Conservation (phyloP, 2,329 filamentous ascomycete species). For the Aspergillus puulaauensis region DNA sequence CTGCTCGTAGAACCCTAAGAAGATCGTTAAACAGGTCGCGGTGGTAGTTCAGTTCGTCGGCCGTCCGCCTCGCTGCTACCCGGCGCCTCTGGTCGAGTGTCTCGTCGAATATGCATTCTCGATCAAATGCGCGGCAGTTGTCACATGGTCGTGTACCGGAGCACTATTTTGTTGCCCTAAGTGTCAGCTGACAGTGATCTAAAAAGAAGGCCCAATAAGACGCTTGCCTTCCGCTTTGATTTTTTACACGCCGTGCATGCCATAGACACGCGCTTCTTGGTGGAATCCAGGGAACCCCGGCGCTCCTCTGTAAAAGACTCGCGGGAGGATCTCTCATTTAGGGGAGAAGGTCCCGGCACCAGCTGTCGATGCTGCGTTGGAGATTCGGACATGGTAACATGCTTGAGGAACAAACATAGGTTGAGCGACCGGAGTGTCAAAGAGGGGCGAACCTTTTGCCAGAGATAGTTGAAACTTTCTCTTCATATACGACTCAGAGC, state of each 20-base stretch:
- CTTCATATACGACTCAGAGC: background rate
- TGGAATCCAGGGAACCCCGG: constrained; percentile 10
- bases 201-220: background rate
- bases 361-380: constrained; percentile 23
- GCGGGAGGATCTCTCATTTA: constrained; percentile 1
- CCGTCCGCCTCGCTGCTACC: constrained; percentile 40
- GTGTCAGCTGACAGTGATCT: background rate
- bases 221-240: constrained; percentile 38
- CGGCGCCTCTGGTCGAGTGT: constrained; percentile 54
- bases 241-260: constrained; percentile 42
- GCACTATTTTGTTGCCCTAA: constrained; percentile 24
- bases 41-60: constrained; percentile 41
- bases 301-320: constrained; percentile 14
- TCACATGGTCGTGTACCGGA: constrained; percentile 39
- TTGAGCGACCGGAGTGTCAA: background rate
- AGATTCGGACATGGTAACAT: constrained; percentile 9
- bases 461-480: background rate
- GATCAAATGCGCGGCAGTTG: constrained; percentile 37
- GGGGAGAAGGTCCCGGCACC: constrained; percentile 21
- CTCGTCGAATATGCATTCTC: constrained; percentile 57
- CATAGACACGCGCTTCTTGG: constrained; percentile 41
- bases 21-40: constrained; percentile 40
- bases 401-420: background rate
- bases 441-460: background rate
- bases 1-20: constrained; percentile 33